Evolutionary conservation across 148 eudicot genomes (phyloP).

Genomic region (Pouteria glomerata): DNA sequence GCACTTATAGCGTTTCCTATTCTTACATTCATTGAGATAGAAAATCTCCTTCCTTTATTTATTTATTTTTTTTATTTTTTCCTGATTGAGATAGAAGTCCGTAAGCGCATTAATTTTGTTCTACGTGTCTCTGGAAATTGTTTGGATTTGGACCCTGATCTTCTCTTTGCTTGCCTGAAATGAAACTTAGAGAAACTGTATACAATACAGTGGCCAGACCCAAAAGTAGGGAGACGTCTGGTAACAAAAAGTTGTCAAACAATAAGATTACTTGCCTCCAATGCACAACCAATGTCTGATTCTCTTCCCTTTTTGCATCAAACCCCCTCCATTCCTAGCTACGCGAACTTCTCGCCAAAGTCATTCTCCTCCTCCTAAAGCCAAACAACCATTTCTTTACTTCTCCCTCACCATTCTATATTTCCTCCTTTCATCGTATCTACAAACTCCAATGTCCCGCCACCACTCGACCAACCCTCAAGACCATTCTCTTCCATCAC

Average conservation of each 20-base stretch:
- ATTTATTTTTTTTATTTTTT: background rate
- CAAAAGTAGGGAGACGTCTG: background rate
- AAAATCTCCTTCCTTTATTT: too few species aligned
- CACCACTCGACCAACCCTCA: conserved; percentile 59
- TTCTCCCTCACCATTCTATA: too few species aligned
- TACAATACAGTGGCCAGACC: background rate
- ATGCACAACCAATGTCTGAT: conserved; percentile 39
- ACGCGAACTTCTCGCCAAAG: conserved; percentile 13
- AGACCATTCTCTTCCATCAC: conserved; percentile 40
- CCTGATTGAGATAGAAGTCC: background rate
- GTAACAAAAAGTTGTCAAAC: conserved; percentile 16
- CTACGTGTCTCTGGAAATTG: background rate
- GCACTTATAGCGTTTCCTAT: background rate
- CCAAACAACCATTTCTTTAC: too few species aligned
- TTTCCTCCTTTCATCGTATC: too few species aligned
- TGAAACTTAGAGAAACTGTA: too few species aligned
- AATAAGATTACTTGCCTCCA: conserved; percentile 62
- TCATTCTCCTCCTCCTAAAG: conserved; percentile 12
- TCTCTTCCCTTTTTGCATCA: conserved; percentile 50
- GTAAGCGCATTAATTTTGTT: background rate
- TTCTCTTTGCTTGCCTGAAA: too few species aligned
- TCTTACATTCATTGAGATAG: background rate
- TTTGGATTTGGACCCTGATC: too few species aligned
- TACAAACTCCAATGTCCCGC: conserved; percentile 29
- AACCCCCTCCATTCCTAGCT: too few species aligned